phyloP scores from a whole-genome alignment of 257 asterid species.

The Linaria vulgaris region DNA sequence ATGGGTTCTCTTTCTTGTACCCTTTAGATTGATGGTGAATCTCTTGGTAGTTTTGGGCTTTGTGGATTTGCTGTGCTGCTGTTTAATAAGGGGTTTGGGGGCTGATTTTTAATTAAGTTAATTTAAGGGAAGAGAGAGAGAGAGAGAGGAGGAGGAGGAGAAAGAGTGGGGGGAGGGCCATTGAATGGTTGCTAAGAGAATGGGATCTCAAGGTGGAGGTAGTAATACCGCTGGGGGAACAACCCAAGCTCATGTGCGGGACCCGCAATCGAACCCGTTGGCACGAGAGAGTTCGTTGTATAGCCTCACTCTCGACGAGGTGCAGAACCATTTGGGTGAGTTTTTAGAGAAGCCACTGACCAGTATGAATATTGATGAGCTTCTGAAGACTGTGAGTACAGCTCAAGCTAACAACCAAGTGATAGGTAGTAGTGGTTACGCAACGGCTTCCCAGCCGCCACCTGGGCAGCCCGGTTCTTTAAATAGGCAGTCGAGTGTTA shows the following conservation, averaged over 20 bases:
- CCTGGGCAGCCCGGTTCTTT: slow-evolving; percentile 31
- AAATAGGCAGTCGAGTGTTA: slow-evolving; percentile 49
- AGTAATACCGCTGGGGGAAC: slow-evolving; percentile 37
- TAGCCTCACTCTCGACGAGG: slow-evolving; percentile 91
- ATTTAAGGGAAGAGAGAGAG: slow-evolving; percentile 14
- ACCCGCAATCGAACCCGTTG: slow-evolving; percentile 42
- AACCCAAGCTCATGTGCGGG: slow-evolving; percentile 39
- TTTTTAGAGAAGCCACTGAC: slow-evolving; percentile 66
- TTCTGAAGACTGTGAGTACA: slow-evolving; percentile 71
- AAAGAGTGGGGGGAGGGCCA: slow-evolving; percentile 15
- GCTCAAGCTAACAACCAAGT: slow-evolving; percentile 59
- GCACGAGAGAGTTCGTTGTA: slow-evolving; percentile 72
- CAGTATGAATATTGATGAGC: slow-evolving; percentile 94
- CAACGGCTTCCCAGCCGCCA: slow-evolving; percentile 32
- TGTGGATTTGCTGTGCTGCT: slow-evolving; percentile 27
- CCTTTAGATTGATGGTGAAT: slow-evolving; percentile 29
- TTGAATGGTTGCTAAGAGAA: slow-evolving; percentile 41
- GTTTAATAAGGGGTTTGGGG: slow-evolving; percentile 21
- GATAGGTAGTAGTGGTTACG: slow-evolving; percentile 35
- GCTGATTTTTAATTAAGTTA: slow-evolving; percentile 26
- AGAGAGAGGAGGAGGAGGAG: slow-evolving; percentile 4
- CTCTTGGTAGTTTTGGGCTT: slow-evolving; percentile 31
- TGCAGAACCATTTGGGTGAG: slow-evolving; percentile 77
- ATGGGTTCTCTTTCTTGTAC: slow-evolving; percentile 20
- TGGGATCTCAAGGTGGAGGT: slow-evolving; percentile 83